phyloP scores from a whole-genome alignment of 2,329 filamentous ascomycete species.

The Penicillium sp. region DNA sequence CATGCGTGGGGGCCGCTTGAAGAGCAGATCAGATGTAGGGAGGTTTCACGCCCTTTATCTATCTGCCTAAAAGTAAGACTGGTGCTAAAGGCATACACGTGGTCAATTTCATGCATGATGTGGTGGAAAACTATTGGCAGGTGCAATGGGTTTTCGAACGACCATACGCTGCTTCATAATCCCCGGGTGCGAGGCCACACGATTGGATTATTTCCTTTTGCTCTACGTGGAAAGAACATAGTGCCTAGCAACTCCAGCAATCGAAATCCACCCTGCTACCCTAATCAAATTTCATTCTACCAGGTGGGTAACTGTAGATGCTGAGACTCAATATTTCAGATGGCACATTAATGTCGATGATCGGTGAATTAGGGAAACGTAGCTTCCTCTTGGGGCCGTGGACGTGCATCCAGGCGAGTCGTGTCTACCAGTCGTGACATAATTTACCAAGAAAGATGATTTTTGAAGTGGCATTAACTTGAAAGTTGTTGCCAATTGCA shows the following conservation, averaged over 20 bases:
- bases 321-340: neutral
- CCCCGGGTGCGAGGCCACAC: neutral
- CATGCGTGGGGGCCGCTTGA: neutral
- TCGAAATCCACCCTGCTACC: neutral
- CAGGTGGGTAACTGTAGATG: neutral
- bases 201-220: neutral
- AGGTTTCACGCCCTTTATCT: neutral
- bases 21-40: neutral
- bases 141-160: conserved; percentile 3
- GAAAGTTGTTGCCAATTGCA: neutral
- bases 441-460: neutral
- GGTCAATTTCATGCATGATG: conserved; percentile 1
- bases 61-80: neutral
- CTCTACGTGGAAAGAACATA: neutral
- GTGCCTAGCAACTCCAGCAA: neutral
- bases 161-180: neutral
- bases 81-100: conserved; percentile 5
- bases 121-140: conserved; percentile 5
- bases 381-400: neutral
- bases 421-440: neutral
- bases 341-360: neutral
- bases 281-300: neutral
- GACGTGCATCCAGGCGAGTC: neutral
- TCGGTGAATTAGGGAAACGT: neutral
- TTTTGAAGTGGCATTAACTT: neutral